These are phyloP conservation scores for Hypoxylon sp. DNA, from an alignment of 2,329 filamentous ascomycete species.

Conservation along the genomic window DNA sequence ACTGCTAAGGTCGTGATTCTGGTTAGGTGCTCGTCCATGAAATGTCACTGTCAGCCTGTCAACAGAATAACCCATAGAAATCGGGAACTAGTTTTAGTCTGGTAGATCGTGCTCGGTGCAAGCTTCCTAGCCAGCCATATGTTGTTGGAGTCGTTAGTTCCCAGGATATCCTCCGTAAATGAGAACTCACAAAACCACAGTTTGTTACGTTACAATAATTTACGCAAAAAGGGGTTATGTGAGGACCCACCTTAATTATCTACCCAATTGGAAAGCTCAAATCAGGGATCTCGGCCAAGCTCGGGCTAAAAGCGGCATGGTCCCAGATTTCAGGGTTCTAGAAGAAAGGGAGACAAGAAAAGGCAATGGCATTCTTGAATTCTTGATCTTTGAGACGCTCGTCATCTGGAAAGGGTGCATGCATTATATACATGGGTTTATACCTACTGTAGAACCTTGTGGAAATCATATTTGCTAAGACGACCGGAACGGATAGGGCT, in stretches of 20 bases:
- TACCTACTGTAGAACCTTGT: conserved; percentile 5
- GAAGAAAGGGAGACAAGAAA: conserved; percentile 28
- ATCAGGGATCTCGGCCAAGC: background rate
- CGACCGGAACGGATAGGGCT: conserved; percentile 3
- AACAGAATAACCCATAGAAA: background rate
- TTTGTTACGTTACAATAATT: background rate
- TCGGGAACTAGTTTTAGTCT: background rate
- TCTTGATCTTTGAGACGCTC: background rate
- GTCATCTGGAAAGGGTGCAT: conserved; percentile 2
- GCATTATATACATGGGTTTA: background rate
- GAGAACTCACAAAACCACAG: background rate
- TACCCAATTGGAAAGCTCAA: background rate
- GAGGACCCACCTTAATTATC: background rate
- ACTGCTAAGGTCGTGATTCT: conserved; percentile 4
- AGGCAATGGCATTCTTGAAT: conserved; percentile 20
- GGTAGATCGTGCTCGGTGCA: conserved; percentile 6
- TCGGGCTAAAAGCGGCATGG: background rate
- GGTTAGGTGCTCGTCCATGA: conserved; percentile 3
- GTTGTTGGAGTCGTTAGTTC: background rate
- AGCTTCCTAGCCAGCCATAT: background rate
- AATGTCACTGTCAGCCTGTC: background rate
- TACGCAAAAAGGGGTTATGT: background rate
- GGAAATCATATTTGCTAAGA: conserved; percentile 11
- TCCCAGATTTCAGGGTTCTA: conserved; percentile 11
- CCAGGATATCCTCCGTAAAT: background rate